Evolutionary conservation across 768 basidiomycete genomes (phyloP).

Genomic region (Pulveroboletus sp.): DNA sequence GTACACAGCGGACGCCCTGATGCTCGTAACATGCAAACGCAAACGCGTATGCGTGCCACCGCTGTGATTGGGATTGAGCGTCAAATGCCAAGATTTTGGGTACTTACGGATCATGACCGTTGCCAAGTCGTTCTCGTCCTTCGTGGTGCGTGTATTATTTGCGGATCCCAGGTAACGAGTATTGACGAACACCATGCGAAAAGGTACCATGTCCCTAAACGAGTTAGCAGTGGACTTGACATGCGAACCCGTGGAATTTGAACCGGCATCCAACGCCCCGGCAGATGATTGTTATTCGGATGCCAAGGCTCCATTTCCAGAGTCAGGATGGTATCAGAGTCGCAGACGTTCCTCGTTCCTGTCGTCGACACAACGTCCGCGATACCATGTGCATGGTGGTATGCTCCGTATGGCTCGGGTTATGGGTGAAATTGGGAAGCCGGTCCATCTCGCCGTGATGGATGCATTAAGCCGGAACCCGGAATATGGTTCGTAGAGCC

Average conservation of each 20-base stretch:
- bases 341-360: conserved; percentile 25
- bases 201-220: conserved; percentile 83
- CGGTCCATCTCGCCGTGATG: conserved; percentile 72
- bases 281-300: conserved; percentile 23
- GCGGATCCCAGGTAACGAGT: neutral
- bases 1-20: conserved; percentile 27
- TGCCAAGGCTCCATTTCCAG: conserved; percentile 39
- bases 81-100: conserved; percentile 83
- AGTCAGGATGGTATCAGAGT: conserved; percentile 20
- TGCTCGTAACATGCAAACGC: conserved; percentile 21
- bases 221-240: conserved; percentile 85
- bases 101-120: conserved; percentile 76
- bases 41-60: conserved; percentile 47
- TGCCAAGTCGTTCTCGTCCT: conserved; percentile 74
- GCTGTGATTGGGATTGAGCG: conserved; percentile 66
- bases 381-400: conserved; percentile 74
- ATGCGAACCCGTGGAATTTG: conserved; percentile 70
- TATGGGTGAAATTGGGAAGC: conserved; percentile 76
- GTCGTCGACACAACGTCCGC: conserved; percentile 22
- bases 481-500: conserved; percentile 58
- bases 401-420: conserved; percentile 76
- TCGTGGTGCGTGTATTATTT: conserved; percentile 42
- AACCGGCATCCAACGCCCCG: conserved; percentile 44
- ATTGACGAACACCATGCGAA: conserved; percentile 4
- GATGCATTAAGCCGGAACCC: conserved; percentile 68